Evolutionary conservation across 345 rosid genomes (phyloP).

Genomic region (Punica granatum): DNA sequence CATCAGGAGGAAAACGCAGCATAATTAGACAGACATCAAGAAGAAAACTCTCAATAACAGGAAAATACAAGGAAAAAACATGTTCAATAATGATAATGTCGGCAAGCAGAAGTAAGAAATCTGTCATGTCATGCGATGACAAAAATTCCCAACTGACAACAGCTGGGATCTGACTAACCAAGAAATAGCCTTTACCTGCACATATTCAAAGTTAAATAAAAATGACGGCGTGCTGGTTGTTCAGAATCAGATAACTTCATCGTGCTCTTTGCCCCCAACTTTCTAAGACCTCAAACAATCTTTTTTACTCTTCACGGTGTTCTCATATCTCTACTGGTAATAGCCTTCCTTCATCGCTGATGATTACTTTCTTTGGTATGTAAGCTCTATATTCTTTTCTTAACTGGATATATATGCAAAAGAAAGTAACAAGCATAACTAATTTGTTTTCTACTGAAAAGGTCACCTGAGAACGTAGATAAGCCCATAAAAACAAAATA

Average conservation of each 20-base stretch:
- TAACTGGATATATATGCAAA: conserved; percentile 65
- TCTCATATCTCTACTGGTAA: conserved; percentile 52
- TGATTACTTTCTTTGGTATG: conserved; percentile 68
- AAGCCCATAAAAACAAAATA: conserved; percentile 12
- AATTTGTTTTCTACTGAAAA: conserved; percentile 16
- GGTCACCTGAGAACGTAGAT: conserved; percentile 4
- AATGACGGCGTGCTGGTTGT: conserved; percentile 44
- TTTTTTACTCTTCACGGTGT: conserved; percentile 33
- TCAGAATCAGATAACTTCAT: conserved; percentile 55
- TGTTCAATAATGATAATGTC: background rate
- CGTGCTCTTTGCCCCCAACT: conserved; percentile 59
- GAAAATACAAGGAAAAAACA: background rate
- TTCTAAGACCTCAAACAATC: conserved; percentile 46
- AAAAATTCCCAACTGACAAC: background rate
- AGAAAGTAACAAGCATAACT: conserved; percentile 50
- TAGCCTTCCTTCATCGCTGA: conserved; percentile 61
- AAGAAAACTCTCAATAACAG: background rate
- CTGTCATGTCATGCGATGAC: background rate
- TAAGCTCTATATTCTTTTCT: conserved; percentile 56
- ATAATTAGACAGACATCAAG: background rate
- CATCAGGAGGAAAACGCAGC: background rate
- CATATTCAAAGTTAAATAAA: conserved; percentile 32
- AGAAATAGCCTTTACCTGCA: conserved; percentile 48
- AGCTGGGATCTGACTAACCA: conserved; percentile 26
- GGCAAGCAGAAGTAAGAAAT: background rate